Base-by-base conservation (phyloP, 306 rosid genomes). In the Mimosa pudica region DNA sequence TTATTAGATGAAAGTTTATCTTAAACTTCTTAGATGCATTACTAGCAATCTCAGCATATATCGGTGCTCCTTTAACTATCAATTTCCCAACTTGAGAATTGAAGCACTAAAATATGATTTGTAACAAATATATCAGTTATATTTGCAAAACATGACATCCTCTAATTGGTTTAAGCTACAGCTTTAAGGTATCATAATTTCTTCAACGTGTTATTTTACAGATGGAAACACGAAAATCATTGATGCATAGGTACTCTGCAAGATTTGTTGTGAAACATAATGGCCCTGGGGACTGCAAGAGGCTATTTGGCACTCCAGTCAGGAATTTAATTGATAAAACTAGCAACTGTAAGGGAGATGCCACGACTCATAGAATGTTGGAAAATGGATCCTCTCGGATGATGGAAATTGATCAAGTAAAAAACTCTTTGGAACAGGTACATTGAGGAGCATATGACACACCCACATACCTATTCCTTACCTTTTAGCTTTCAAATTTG, bases 171-270 rank as follows among this genome's bases (percentile, higher is more conserved):
- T 67, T 67, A 6, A 30, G 55, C 47, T 44, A 58, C 51, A 38
- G 73, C 33, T 57, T 63, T 71, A 30, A 46, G 45, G 64, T 66
- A 35, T 35, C 12, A 58, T 54, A 17, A 4, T 49, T 66, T 2
- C 14, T 3, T 16, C 66, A 57, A 30, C 55, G 52, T 74, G 9
- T 73, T 36, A 14, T 75, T 85, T 35, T 81, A 74, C 86, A 90
- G 89, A 74, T 52, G 49, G 68, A 77, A 74, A 77, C 78, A 47
- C 86, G 76, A 63, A 76, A 85, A 55, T 83, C 92, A 30, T 52
- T 73, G 36, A 57, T 77, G 66, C 75, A 82, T 85, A 90, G 85
- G 86, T 81, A 83, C 79, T 88, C 89, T 18, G 67, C 90, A 62
- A 81, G 78, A 66, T 89, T 78, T 74, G 69, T 80, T 57, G 83